Percentiles rank a stretch among this genome's conserved stretches.
These are phyloP conservation scores for Suhomyces atakaporum DNA, from an alignment of 1,139 yeast species.

Conservation along the genomic window DNA sequence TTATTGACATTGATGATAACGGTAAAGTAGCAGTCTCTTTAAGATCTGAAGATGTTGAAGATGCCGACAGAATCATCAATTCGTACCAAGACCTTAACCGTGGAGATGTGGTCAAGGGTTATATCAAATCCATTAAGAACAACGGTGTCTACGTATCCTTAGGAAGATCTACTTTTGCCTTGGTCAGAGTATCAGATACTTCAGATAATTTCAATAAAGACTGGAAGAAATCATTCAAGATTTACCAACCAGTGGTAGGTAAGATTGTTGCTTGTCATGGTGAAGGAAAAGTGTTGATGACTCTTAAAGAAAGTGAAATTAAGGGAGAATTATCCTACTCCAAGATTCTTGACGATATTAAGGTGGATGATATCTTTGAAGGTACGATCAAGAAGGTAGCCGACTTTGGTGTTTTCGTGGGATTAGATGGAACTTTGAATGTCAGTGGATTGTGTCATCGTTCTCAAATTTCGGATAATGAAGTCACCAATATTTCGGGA, in stretches of 20 bases:
- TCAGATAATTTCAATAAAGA: slow-evolving; percentile 82
- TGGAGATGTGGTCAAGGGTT: slow-evolving; percentile 79
- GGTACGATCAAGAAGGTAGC: slow-evolving; percentile 81
- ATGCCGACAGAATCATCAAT: slow-evolving; percentile 49
- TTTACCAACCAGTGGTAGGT: slow-evolving; percentile 75
- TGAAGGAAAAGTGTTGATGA: slow-evolving; percentile 68
- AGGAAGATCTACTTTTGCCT: slow-evolving; percentile 72
- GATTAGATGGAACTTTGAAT: slow-evolving; percentile 70
- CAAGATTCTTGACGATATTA: slow-evolving; percentile 64
- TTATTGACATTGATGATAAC: slow-evolving; percentile 58
- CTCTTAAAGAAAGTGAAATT: slow-evolving; percentile 81
- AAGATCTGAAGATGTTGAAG: slow-evolving; percentile 46
- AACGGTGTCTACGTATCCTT: slow-evolving; percentile 80
- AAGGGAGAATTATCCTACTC: slow-evolving; percentile 62
- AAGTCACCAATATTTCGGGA: slow-evolving; percentile 50
- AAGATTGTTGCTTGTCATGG: slow-evolving; percentile 66
- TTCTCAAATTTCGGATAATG: slow-evolving; percentile 76
- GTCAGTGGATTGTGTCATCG: slow-evolving; percentile 88
- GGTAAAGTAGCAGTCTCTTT: slow-evolving; percentile 66
- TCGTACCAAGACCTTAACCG: slow-evolving; percentile 57
- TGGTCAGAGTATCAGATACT: slow-evolving; percentile 78
- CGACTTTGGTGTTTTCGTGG: slow-evolving; percentile 89
- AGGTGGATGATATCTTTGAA: slow-evolving; percentile 69
- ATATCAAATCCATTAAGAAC: slow-evolving; percentile 71
- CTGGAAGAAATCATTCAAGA: slow-evolving; percentile 77